Base-by-base conservation (phyloP, 1,284 basidiomycete genomes). In the Sanguinoderma infundibulare region DNA sequence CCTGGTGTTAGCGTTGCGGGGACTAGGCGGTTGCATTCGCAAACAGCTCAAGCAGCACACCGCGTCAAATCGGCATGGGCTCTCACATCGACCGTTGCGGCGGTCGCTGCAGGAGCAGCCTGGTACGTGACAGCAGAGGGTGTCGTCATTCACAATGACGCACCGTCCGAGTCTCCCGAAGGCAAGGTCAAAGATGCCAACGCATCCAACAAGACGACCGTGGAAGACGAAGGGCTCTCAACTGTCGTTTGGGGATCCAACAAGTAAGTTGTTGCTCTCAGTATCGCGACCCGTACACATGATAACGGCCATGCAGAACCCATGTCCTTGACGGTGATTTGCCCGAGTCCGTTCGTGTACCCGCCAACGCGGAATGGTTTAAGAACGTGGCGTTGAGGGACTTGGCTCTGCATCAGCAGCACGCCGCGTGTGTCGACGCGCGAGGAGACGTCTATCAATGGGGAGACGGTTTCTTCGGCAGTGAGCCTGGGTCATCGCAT, bases 391-490 rank as follows among this genome's bases (percentile, higher is more conserved):
- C 94, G 1, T 78, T 96, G 28, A 83, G 92, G 20, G 93, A 96
- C 74, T 73, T 96, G 32, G 87, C 83, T 6, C 75, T 96, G 20
- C 88, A 92, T 46, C 84, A 88, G 67, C 82, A 79, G 47, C 91
- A 95, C 67, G 94, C 87, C 1, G 93, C 91, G 3, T 93, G 90
- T 63, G 86, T 95, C n/a, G 94, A 96, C 73, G 89, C 87, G 2
- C 81, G 84, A 44, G 96, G 96, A 26, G 92, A 98, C 69, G 86
- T 95, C 1, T 94, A 95, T 74, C 92, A 95, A 70, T 96, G 94
- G 95, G 94, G 94, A 0, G 79, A 82, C 49, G 87, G 84, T 1
- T 92, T 86, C 71, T 83, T 81, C 63, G 81, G 78, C 28, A 73
- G 74, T 12, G 70, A 73, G 20, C 24, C 73, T 10, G 67, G 64